Conservation (phyloP, 352 stramenopile genomes). For the Globisporangium acanthophoron region DNA sequence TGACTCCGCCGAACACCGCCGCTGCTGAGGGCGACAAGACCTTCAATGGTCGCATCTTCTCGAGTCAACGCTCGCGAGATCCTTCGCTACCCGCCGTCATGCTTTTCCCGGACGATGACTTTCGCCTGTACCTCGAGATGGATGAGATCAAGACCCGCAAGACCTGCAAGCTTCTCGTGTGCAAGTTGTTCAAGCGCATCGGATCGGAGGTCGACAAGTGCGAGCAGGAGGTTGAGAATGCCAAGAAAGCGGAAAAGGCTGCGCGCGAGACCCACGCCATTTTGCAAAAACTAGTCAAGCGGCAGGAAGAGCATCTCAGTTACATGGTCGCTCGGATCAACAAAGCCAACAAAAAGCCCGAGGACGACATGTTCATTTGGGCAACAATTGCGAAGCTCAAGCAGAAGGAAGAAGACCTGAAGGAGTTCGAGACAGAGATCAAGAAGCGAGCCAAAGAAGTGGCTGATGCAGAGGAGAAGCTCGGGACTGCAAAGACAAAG, state of each 20-base stretch:
- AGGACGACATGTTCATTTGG: conserved; percentile 21
- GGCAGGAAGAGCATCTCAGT: conserved; percentile 29
- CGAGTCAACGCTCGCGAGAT: conserved; percentile 26
- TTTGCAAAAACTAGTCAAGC: conserved; percentile 28
- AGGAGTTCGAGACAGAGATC: conserved; percentile 30
- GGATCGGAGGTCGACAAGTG: conserved; percentile 23
- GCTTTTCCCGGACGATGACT: conserved; percentile 36
- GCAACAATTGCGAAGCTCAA: conserved; percentile 33
- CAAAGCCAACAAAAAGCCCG: conserved; percentile 13
- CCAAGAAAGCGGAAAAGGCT: conserved; percentile 16
- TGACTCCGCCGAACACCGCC: conserved; percentile 7
- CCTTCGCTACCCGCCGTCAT: conserved; percentile 39
- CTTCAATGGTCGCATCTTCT: conserved; percentile 36
- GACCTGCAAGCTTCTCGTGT: conserved; percentile 26
- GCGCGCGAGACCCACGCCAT: conserved; percentile 21
- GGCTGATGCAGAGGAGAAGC: conserved; percentile 7
- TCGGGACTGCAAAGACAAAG: conserved; percentile 8
- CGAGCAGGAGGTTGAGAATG: conserved; percentile 16
- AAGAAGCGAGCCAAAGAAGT: conserved; percentile 5
- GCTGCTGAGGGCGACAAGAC: not conserved
- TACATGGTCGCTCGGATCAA: conserved; percentile 27
- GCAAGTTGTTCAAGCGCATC: conserved; percentile 50
- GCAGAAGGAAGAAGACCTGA: conserved; percentile 34
- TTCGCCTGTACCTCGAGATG: conserved; percentile 34
- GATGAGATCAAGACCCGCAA: conserved; percentile 8